These are phyloP conservation scores for Triglochin maritima DNA, from an alignment of 106 monocot genomes.

Conservation along the genomic window DNA sequence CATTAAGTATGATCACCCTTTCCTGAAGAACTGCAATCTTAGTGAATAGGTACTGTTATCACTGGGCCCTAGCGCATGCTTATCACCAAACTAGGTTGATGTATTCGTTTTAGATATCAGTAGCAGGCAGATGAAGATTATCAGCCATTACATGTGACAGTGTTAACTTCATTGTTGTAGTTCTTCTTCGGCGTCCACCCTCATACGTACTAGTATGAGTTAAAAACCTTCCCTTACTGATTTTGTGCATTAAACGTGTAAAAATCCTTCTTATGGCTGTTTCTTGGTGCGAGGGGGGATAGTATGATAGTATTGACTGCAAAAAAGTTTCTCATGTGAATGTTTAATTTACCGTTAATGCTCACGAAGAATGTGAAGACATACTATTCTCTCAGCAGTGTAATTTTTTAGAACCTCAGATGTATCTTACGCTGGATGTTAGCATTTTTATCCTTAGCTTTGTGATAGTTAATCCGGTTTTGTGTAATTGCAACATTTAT, in stretches of 20 bases:
- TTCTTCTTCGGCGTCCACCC: not conserved
- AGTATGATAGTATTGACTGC: too few relatives aligned
- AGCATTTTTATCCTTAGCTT: too few relatives aligned
- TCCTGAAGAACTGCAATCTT: constrained; percentile 5
- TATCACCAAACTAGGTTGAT: not conserved
- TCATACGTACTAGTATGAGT: not conserved
- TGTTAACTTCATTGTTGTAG: not conserved
- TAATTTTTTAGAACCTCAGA: too few relatives aligned
- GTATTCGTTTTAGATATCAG: not conserved
- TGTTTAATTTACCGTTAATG: too few relatives aligned
- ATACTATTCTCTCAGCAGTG: too few relatives aligned
- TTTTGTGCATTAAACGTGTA: not conserved
- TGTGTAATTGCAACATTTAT: too few relatives aligned
- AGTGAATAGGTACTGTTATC: not conserved
- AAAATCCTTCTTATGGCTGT: not conserved
- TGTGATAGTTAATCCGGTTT: too few relatives aligned
- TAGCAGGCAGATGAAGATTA: not conserved
- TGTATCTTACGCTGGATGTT: too few relatives aligned
- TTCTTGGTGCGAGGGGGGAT: too few relatives aligned
- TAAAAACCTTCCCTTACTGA: not conserved
- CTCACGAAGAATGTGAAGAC: too few relatives aligned
- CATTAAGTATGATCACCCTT: constrained; percentile 12
- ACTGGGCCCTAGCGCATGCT: not conserved
- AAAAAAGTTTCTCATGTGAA: too few relatives aligned
- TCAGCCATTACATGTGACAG: not conserved